Evolutionary conservation across 2,329 filamentous ascomycete genomes (phyloP).

Genomic region (Penicillium sp.): DNA sequence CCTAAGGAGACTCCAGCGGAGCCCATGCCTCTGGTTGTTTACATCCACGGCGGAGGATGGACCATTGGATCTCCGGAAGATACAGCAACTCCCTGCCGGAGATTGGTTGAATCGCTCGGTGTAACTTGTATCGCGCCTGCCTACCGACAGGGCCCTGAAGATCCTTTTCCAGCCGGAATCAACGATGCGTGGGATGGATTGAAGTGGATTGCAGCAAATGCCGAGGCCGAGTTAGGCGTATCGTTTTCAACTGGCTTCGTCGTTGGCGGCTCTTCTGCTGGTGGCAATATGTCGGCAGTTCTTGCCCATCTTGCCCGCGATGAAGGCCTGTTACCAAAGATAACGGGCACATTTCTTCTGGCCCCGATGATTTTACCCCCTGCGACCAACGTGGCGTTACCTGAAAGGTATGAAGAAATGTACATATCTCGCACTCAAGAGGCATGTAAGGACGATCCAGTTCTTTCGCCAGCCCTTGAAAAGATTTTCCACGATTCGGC

Average conservation of each 20-base stretch:
- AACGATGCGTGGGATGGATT: constrained; percentile 15
- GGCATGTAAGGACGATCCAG: constrained; percentile 17
- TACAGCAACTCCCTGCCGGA: not conserved
- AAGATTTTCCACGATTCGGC: not conserved
- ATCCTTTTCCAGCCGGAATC: constrained; percentile 7
- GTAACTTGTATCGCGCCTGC: constrained; percentile 5
- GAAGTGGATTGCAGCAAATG: constrained; percentile 13
- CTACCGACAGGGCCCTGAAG: constrained; percentile 13
- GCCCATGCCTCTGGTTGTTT: not conserved
- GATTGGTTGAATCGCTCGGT: not conserved
- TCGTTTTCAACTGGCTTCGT: constrained; percentile 55
- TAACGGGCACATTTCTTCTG: constrained; percentile 56
- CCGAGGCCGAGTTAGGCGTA: constrained; percentile 40
- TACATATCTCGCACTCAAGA: constrained; percentile 54
- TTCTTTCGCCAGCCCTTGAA: not conserved
- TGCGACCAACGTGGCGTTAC: constrained; percentile 39
- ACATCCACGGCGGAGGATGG: constrained; percentile 1
- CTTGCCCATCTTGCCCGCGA: constrained; percentile 51
- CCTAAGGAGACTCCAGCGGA: not conserved
- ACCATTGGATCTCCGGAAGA: constrained; percentile 7
- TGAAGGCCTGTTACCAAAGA: constrained; percentile 48
- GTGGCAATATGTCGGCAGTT: constrained; percentile 50
- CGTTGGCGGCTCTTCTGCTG: constrained; percentile 58
- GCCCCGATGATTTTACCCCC: constrained; percentile 45
- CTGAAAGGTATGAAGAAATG: constrained; percentile 48